phyloP scores from a whole-genome alignment of 2,329 filamentous ascomycete species.

The Tothia fuscella region DNA sequence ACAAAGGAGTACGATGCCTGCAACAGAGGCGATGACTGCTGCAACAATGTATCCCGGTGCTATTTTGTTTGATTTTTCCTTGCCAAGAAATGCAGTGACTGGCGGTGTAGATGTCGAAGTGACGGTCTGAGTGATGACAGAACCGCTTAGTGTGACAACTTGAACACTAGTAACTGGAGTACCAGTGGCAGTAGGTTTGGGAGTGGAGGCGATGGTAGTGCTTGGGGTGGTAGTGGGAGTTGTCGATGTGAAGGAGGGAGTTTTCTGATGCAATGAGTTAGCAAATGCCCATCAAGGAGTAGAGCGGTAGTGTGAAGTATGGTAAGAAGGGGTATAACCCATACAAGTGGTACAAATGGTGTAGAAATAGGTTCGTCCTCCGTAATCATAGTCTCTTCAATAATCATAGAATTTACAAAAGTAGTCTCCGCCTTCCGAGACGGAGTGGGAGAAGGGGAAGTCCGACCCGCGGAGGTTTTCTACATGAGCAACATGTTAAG shows the following conservation, averaged over 20 bases:
- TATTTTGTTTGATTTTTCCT: slow-evolving; percentile 13
- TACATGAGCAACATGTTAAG: not conserved
- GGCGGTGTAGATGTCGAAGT: slow-evolving; percentile 23
- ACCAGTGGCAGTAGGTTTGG: slow-evolving; percentile 13
- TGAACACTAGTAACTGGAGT: slow-evolving; percentile 25
- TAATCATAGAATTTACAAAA: not conserved
- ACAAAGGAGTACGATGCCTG: slow-evolving; percentile 25
- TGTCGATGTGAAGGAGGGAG: not conserved
- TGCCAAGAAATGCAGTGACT: slow-evolving; percentile 14
- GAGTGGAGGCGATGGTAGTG: not conserved
- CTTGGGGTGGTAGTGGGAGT: not conserved
- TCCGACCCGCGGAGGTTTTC: slow-evolving; percentile 1
- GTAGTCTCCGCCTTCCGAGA: not conserved
- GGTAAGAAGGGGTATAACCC: slow-evolving; percentile 5
- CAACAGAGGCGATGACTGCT: slow-evolving; percentile 31
- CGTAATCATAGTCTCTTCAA: too few species aligned
- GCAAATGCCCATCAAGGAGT: not conserved
- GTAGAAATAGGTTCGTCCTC: not conserved
- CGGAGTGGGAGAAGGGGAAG: slow-evolving; percentile 1
- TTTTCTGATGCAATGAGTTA: not conserved
- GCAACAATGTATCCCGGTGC: slow-evolving; percentile 35
- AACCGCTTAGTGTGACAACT: slow-evolving; percentile 32
- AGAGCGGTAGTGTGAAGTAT: slow-evolving; percentile 11
- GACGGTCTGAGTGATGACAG: slow-evolving; percentile 32
- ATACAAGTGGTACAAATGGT: slow-evolving; percentile 14